Percentiles rank a stretch among this genome's conserved stretches.
phyloP scores from a whole-genome alignment of 2,329 filamentous ascomycete species.

The Pseudogymnoascus sp. region DNA sequence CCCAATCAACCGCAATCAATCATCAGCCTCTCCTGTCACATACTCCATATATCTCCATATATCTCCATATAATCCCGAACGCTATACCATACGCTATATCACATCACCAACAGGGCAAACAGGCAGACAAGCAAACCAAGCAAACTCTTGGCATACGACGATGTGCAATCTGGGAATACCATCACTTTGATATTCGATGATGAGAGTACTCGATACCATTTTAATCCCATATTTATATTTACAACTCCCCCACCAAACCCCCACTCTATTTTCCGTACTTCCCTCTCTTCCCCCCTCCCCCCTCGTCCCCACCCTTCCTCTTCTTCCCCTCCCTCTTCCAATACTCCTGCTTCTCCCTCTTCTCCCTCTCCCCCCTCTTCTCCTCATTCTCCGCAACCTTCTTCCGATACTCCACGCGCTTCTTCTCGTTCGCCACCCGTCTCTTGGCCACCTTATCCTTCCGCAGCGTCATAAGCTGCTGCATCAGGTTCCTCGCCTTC shows the following conservation, averaged over 20 bases:
- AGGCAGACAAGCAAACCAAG: neutral
- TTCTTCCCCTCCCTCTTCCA: slow-evolving; percentile 88
- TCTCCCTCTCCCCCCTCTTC: slow-evolving; percentile 80
- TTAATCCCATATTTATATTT: neutral
- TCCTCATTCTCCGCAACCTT: slow-evolving; percentile 75
- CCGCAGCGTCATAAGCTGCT: slow-evolving; percentile 81
- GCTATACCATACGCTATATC: neutral
- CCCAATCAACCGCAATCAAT: no score
- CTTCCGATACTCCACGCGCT: slow-evolving; percentile 68
- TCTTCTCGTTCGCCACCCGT: slow-evolving; percentile 77
- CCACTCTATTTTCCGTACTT: slow-evolving; percentile 12
- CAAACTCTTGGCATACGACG: neutral
- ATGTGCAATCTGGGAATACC: neutral
- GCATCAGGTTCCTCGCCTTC: slow-evolving; percentile 78
- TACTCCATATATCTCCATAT: neutral
- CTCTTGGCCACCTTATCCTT: slow-evolving; percentile 88
- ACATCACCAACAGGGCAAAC: neutral
- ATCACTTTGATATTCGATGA: neutral
- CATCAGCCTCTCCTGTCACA: neutral
- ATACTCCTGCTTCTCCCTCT: slow-evolving; percentile 84
- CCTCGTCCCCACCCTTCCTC: slow-evolving; percentile 48
- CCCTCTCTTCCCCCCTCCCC: slow-evolving; percentile 34
- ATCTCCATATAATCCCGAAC: neutral
- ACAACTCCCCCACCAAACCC: neutral
- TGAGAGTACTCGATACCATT: neutral